These are phyloP conservation scores for Microsporum ferrugineum DNA, from an alignment of 2,329 filamentous ascomycete species.

Conservation along the genomic window DNA sequence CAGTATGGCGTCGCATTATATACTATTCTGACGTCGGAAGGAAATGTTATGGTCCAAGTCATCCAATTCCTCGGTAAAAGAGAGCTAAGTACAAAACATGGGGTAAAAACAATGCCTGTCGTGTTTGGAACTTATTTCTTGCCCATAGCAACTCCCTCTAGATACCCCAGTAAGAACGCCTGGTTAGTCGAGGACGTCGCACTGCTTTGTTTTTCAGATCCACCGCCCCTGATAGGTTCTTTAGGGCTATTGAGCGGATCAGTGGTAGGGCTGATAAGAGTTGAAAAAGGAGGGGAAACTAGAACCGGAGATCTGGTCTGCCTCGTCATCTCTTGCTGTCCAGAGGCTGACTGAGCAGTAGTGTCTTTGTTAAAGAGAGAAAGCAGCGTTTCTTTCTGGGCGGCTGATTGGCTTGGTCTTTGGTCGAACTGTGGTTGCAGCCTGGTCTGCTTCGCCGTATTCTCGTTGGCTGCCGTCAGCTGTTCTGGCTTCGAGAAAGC, in stretches of 20 bases:
- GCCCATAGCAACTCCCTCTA: slow-evolving; percentile 47
- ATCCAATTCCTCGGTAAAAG: background rate
- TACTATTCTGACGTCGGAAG: background rate
- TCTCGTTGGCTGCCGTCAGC: slow-evolving; percentile 7
- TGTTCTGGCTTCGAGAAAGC: slow-evolving; percentile 16
- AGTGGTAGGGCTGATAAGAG: background rate
- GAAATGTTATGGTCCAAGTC: background rate
- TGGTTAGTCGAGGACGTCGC: slow-evolving; percentile 55
- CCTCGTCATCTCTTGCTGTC: background rate
- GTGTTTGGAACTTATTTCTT: slow-evolving; percentile 13
- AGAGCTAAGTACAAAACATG: background rate
- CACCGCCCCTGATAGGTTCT: background rate
- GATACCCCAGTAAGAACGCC: slow-evolving; percentile 63
- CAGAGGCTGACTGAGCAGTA: slow-evolving; percentile 4
- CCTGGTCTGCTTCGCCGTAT: slow-evolving; percentile 9
- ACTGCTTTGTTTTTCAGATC: slow-evolving; percentile 13
- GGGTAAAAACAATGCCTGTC: background rate
- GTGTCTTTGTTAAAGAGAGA: slow-evolving; percentile 51
- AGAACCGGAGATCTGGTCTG: slow-evolving; percentile 7
- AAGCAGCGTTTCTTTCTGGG: slow-evolving; percentile 42
- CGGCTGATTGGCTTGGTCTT: slow-evolving; percentile 31
- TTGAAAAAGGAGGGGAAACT: slow-evolving; percentile 8
- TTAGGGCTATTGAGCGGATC: background rate
- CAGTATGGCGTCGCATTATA: background rate
- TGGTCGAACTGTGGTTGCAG: slow-evolving; percentile 22